Percentiles rank a stretch among this genome's conserved stretches.
These are phyloP conservation scores for Crucihimalaya himalaica DNA, from an alignment of 345 rosid genomes.

Conservation along the genomic window DNA sequence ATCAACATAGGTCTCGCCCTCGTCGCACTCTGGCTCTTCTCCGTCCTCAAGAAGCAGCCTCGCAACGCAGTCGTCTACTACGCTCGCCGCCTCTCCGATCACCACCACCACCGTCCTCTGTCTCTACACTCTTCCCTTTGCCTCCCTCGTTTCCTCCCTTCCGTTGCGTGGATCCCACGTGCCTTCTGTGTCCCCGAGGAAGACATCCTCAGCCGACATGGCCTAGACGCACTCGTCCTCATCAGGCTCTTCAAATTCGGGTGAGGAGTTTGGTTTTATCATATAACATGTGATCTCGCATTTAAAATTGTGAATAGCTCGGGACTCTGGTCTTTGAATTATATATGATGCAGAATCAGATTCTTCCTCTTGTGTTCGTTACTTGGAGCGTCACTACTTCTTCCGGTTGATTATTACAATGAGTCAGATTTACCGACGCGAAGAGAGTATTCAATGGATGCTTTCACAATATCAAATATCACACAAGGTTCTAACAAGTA, in stretches of 20 bases:
- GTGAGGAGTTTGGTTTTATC: conserved; percentile 35
- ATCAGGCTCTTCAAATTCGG: conserved; percentile 91
- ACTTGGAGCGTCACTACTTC: conserved; percentile 65
- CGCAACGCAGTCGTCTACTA: conserved; percentile 74
- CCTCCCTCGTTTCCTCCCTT: conserved; percentile 69
- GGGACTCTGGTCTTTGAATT: background rate
- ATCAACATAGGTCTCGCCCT: conserved; percentile 78
- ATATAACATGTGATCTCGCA: background rate
- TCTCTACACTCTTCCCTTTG: conserved; percentile 43
- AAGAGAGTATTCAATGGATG: conserved; percentile 55
- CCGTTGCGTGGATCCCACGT: conserved; percentile 79
- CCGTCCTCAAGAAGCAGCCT: conserved; percentile 77
- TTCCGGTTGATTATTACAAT: conserved; percentile 71
- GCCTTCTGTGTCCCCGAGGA: conserved; percentile 75
- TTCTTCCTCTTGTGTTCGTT: conserved; percentile 72
- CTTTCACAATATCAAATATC: conserved; percentile 72
- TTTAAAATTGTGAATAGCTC: too few species aligned
- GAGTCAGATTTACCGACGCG: conserved; percentile 50
- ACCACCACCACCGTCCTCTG: conserved; percentile 30
- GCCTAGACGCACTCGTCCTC: conserved; percentile 79
- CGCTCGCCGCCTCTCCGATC: conserved; percentile 69
- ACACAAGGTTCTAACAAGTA: conserved; percentile 74
- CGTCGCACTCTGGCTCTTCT: conserved; percentile 68
- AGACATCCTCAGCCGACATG: conserved; percentile 58
- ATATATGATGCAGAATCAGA: conserved; percentile 54